Evolutionary conservation across 805 yeast genomes (phyloP).

Genomic region (Tetrapisispora pingtungensis): DNA sequence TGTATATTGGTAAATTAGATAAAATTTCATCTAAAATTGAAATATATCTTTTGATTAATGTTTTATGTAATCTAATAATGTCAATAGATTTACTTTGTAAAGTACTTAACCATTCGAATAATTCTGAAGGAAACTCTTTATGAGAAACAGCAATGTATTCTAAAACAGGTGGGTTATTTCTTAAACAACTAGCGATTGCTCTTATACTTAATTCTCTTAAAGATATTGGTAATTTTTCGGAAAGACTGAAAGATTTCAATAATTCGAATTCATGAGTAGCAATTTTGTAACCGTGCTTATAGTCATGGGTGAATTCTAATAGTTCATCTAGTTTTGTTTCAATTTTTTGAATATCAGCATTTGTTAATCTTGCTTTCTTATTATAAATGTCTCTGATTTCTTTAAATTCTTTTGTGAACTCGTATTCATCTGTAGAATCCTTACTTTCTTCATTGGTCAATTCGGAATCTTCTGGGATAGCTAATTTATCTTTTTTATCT

Average conservation of each 20-base stretch:
- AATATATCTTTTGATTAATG: constrained; percentile 20
- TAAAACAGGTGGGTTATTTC: constrained; percentile 64
- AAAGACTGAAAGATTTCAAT: constrained; percentile 11
- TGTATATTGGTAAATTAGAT: constrained; percentile 6
- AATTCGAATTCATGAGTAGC: constrained; percentile 23
- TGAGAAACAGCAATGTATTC: constrained; percentile 27
- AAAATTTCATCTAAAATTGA: constrained; percentile 23
- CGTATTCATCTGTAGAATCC: constrained; percentile 11
- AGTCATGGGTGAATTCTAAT: constrained; percentile 56
- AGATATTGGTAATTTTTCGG: constrained; percentile 9
- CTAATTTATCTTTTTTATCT: background rate
- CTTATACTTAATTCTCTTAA: constrained; percentile 46
- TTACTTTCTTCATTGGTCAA: background rate
- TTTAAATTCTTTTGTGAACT: constrained; percentile 23
- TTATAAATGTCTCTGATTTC: constrained; percentile 19
- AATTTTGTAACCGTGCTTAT: constrained; percentile 48
- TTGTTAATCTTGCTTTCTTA: constrained; percentile 4
- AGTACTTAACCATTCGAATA: constrained; percentile 1
- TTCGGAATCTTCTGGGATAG: background rate
- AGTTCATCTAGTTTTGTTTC: constrained; percentile 31
- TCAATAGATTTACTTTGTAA: constrained; percentile 1
- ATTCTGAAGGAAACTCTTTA: constrained; percentile 19
- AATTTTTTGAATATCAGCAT: constrained; percentile 10
- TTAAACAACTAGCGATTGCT: constrained; percentile 53
- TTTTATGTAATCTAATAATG: background rate